Base-by-base conservation (phyloP, 78 protist species). In the Bodo saltans region DNA sequence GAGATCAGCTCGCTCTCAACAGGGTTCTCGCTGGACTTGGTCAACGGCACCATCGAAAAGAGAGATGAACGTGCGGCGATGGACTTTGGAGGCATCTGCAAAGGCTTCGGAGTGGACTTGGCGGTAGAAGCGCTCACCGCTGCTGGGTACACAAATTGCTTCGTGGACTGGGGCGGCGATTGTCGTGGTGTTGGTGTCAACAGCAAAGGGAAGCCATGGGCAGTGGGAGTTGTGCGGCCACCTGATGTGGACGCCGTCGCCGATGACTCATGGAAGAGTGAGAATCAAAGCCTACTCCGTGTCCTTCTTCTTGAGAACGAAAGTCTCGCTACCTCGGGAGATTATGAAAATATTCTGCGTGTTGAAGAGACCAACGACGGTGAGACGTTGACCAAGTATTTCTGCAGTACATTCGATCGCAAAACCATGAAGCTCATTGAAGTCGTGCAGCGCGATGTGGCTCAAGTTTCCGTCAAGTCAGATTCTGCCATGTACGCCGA, bases 81-180 rank as follows among this genome's bases (percentile, higher is more conserved):
- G 34, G 2, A 11, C 71, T 17, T 68, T 27, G 17, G 71, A 27
- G 71, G 71, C 71, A 68, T 68, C 71, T 68, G 35, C 34, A 68
- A 68, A 11, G 71, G 71, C n/a, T 2, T 17, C 34, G 29, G 35
- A 27, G 3, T 68, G n/a, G 71, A 68, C 71, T 2, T 12, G n/a
- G 34, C 29, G n/a, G 11, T 27, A 2, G 71, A 68, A 27, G n/a
- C 3, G n/a, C 71, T 68, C 71, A 11, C 34, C 71, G 12, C 2
- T 3, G 29, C 3, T 17, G 71, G 71, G 12, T 3, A n/a, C n/a
- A 27, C 71, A 27, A 27, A 68, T 30, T 27, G 35, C n/a, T 17
- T 68, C n/a, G 3, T 68, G 35, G 71, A 68, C n/a, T 68, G 71
- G 71, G 71, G 71, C 17, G 71, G 71, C 71, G 71, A 68, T 30